phyloP scores from a whole-genome alignment of 495 filamentous ascomycete species.

The Articulospora tetracladia region DNA sequence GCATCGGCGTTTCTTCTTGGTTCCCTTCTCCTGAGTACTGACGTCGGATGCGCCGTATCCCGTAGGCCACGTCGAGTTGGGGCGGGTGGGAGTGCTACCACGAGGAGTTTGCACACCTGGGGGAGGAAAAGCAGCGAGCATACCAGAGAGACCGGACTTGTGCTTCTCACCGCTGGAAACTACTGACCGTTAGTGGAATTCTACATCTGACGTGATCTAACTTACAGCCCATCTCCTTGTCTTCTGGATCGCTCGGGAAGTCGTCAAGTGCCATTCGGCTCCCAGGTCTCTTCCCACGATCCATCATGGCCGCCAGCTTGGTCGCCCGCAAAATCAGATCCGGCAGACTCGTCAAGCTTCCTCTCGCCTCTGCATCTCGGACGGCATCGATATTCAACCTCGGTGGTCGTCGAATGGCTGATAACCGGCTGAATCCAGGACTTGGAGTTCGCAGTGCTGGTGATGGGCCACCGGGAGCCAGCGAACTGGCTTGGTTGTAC shows the following conservation, averaged over 20 bases:
- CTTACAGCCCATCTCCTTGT: conserved; percentile 38
- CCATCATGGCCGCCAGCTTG: conserved; percentile 79
- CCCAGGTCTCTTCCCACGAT: conserved; percentile 74
- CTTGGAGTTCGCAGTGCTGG: conserved; percentile 30
- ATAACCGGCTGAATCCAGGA: conserved; percentile 38
- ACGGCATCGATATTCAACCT: conserved; percentile 76
- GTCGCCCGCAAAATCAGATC: conserved; percentile 90
- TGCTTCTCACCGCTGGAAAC: conserved; percentile 39
- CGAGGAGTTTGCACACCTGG: conserved; percentile 44
- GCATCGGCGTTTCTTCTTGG: conserved; percentile 29
- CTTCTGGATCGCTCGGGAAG: conserved; percentile 33
- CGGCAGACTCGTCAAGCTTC: conserved; percentile 84
- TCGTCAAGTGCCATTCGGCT: conserved; percentile 48
- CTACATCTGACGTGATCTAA: neutral
- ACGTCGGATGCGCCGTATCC: neutral
- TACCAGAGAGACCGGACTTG: conserved; percentile 71
- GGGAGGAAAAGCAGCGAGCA: conserved; percentile 87
- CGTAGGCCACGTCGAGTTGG: conserved; percentile 20
- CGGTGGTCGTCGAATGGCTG: conserved; percentile 58
- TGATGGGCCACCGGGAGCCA: conserved; percentile 30
- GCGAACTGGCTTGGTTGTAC: conserved; percentile 38
- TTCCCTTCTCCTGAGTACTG: neutral
- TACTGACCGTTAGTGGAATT: conserved; percentile 29
- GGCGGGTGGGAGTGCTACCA: conserved; percentile 14
- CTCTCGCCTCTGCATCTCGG: conserved; percentile 72